Conservation (phyloP, 306 rosid genomes). For the Betula pendula region DNA sequence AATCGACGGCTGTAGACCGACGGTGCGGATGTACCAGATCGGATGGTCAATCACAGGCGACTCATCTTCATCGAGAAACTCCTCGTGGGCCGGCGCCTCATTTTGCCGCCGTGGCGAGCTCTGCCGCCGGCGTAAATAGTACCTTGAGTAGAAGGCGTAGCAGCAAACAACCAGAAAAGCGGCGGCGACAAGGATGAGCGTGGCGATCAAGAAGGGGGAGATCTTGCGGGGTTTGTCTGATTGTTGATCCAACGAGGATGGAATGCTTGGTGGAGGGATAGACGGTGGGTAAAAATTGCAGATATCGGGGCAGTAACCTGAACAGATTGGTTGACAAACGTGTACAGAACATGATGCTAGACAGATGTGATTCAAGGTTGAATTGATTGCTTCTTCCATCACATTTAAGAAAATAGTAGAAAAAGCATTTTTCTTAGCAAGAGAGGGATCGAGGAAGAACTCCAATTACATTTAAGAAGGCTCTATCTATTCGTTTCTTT, state of each 20-base stretch:
- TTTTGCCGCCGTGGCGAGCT: constrained; percentile 16
- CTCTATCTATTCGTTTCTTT: no score
- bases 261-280: constrained; percentile 3
- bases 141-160: constrained; percentile 35
- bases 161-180: constrained; percentile 40
- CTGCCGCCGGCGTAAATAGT: constrained; percentile 1
- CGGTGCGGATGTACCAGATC: constrained; percentile 83
- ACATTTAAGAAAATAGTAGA: no score
- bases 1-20: constrained; percentile 60
- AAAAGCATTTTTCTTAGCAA: no score
- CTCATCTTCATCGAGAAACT: constrained; percentile 57
- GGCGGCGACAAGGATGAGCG: constrained; percentile 27
- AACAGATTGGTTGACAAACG: constrained; percentile 36
- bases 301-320: fast-evolving
- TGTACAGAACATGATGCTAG: fast-evolving
- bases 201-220: constrained; percentile 9
- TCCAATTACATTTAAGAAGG: no score
- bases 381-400: fast-evolving
- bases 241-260: background rate
- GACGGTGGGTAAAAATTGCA: background rate
- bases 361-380: constrained; percentile 3
- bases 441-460: no score
- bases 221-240: constrained; percentile 6
- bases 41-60: constrained; percentile 66
- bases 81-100: constrained; percentile 25